Evolutionary conservation across 805 yeast species (phyloP), one percentile per base, ranked within the genome.

Genomic region (Hyphopichia homilentoma): DNA sequence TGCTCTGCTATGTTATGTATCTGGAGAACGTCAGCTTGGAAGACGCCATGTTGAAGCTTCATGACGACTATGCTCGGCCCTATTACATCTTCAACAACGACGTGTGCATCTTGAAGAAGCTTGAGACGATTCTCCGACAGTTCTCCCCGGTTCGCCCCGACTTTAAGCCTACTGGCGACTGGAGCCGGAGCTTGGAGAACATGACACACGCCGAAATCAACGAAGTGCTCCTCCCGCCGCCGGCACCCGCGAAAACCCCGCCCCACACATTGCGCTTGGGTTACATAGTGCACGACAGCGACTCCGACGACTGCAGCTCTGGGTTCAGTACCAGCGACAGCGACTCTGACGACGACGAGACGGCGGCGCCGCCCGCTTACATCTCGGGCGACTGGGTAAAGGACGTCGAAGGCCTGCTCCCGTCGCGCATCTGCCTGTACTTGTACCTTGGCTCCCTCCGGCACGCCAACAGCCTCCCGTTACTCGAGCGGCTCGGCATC

Each of bases 51-150:
- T 48, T 82, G 13, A 70, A 73, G 37, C 57, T 86, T 32, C 96
- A 88, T 52, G 43, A 51, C 25, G 65, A 68, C 11, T 75, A 70
- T 47, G 79, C 82, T 4, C 67, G 97, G 35, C 95, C 96, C 2
- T 86, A 85, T 52, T 88, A 85, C 59, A 69, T 88, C 5, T 89
- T 88, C 56, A 79, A 77, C 41, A 75, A 81, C 13, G 97, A 89
- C 56, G 79, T 83, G 19, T 63, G 66, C 15, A 68, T 87, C 3
- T 55, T 89, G 20, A 65, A 72, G 13, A 84, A 79, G 45, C 53
- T 88, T 21, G 88, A 85, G 52, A 60, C 74, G 2, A 51, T 85
- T 1, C 50, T 89, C 33, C 61, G 77, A 9, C 67, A 63, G 36
- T 77, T 65, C 47, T 80, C 90, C 8, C 94, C 94, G 0, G 44